Base-by-base conservation (phyloP, 225 moss, liverwort and hornwort genomes). In the Physcomitrellopsis africana region DNA sequence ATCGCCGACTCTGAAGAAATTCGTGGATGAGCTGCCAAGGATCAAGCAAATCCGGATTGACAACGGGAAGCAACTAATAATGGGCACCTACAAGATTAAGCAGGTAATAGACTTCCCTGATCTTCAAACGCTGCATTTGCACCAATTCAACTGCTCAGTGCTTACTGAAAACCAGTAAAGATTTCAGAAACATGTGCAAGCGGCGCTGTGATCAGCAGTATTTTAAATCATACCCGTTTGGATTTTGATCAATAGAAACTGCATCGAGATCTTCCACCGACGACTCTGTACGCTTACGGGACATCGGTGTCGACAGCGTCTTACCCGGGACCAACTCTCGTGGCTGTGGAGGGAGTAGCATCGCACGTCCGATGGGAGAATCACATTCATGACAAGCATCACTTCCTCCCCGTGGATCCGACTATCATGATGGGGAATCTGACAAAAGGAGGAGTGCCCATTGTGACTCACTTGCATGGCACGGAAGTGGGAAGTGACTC, bases 401-500 rank as follows among this genome's bases (percentile, higher is more conserved):
- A 92, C 65, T 82, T 95, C 56, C 80, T 95, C 2, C 0, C 85
- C 0, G 29, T 93, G 17, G 95, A 95, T 56, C 22, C 17, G 9
- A 81, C 82, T 5, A 63, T 94, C 46, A 79, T 82, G 77, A 82
- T 84, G 72, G 76, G 76, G 0, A 69, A 72, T 15, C 85, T 88
- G 3, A 73, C 44, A 18, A 0, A 43, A 7, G 87, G 93, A 0
- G 95, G 92, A 17, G 87, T 96, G 20, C 96, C 96, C 0, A 81
- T 76, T 12, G 90, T 93, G 4, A 72, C 84, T 0, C 96, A 96
- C 55, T 56, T 96, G 3, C 96, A 93, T 53, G 96, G 96, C 10
- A 86, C 76, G 0, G 93, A 96, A 59, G 37, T 68, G 15, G 73
- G 76, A 51, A 79, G 86, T 68, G 3, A 4, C 3, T 87, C 73